Evolutionary conservation across 768 basidiomycete species (phyloP), one percentile per base, ranked within the genome.

Genomic region (Bullera alba): DNA sequence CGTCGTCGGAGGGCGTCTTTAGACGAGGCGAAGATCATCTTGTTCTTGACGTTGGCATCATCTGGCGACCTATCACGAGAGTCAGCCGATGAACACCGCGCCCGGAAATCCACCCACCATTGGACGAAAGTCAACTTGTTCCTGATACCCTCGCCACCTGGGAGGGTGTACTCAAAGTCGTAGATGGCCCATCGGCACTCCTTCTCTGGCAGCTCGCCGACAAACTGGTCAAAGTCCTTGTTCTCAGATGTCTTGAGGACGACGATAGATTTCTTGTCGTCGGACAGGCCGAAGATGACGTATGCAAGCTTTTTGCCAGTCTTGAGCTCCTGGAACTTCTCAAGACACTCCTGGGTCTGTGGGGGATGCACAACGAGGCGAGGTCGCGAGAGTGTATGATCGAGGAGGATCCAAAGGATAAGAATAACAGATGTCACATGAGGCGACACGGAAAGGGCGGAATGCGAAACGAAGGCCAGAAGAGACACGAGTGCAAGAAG

Each of bases 1-100:
- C 79, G 68, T 47, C 79, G 80, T 63, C 81, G 80, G 57, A 99
- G 75, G 4, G 83, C 83, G 23, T 89, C 86, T 68, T 81, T 84
- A 46, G 92, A 96, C 16, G 88, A 83, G 2, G 93, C 85, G 75
- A 81, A 85, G 61, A 95, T 63, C 91, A 96, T 96, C 83, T 92
- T 96, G 69, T 81, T 78, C 76, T 86, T 90, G 74, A 92, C 79
- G 75, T 81, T 86, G 35, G 89, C 83, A 36, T 72, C 74, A 65
- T 92, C 89, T 56, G 93, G 92, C 17, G 83, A 79, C 93, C 93
- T 96, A n/a, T n/a, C n/a, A n/a, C n/a, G n/a, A n/a, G 25, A 43
- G 12, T 4, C 16, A 10, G 14, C 12, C 4, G 42, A 8, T 25
- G n/a, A n/a, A n/a, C n/a, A n/a, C n/a, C n/a, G n/a, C n/a, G n/a